Base-by-base conservation (phyloP, 805 yeast genomes). In the Lipomyces chichibuensis region DNA sequence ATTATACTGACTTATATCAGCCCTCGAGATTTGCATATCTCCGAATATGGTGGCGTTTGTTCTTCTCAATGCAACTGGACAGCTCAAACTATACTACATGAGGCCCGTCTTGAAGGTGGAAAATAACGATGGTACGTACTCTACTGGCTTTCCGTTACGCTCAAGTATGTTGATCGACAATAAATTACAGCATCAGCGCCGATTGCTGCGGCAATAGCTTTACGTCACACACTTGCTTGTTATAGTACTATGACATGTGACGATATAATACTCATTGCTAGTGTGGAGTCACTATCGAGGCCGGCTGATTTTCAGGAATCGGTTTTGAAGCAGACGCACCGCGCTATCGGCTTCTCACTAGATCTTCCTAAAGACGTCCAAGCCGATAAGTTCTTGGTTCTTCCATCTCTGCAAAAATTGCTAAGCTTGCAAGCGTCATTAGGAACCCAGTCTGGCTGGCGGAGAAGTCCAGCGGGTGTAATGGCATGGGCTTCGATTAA, bases 371-470 rank as follows among this genome's bases (percentile, higher is more conserved):
- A 86, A 63, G 97, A 91, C 64, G 74, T 73, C 25, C 89, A 88
- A 59, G 87, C 89, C 2, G 97, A 91, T 73, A 87, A 88, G 73
- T 80, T 91, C 67, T 78, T 91, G 52, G 88, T 88, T 23, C 88
- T 87, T 72, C 94, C 94, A 13, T 92, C 95, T 1, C 80, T 90
- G 62, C 97, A 91, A 74, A 83, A 89, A 62, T 78, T 92, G 59
- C 77, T 91, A 46, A 85, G 91, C 17, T 79, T 91, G 62, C 96
- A 91, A 74, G 80, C 89, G 65, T 80, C 87, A 0, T 75, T 91
- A 52, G 94, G 95, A 0, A 84, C 81, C 4, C 70, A 77, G 2
- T 62, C 76, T 23, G 85, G 83, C 69, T 84, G 85, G 80, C 75
- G 77, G 59, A 79, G 85, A 73, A 74, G 78, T 6, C 76, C 82